phyloP scores from a whole-genome alignment of 1,284 basidiomycete species.

The Ustilago crameri region DNA sequence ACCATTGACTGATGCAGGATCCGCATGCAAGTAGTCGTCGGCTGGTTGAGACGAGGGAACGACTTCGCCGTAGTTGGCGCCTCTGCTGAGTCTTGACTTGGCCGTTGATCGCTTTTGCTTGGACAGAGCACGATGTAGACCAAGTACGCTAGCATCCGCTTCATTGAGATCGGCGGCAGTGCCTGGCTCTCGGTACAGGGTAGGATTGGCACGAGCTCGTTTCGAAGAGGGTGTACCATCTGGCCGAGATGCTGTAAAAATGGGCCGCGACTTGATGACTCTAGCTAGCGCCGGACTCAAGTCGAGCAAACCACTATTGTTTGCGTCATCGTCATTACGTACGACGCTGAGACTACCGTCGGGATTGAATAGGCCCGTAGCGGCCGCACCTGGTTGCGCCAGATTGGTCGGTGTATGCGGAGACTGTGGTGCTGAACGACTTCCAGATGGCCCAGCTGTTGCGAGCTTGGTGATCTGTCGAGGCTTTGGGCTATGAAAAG shows the following conservation, averaged over 20 bases:
- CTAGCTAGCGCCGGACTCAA: conserved; percentile 51
- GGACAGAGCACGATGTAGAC: conserved; percentile 4
- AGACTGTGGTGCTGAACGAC: conserved; percentile 35
- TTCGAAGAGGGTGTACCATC: conserved; percentile 21
- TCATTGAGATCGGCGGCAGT: conserved; percentile 6
- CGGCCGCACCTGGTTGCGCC: conserved; percentile 4
- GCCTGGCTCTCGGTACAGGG: conserved; percentile 1
- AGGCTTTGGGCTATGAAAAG: conserved; percentile 31
- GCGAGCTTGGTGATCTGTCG: conserved; percentile 40
- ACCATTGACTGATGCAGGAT: conserved; percentile 10
- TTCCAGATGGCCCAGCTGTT: conserved; percentile 16
- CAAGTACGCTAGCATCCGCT: neutral
- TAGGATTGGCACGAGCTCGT: conserved; percentile 15
- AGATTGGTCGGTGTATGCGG: conserved; percentile 35
- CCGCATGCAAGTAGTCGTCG: conserved; percentile 27
- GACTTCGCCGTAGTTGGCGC: conserved; percentile 9
- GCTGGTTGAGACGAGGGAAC: conserved; percentile 25
- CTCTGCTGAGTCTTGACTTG: conserved; percentile 35
- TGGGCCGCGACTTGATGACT: conserved; percentile 25
- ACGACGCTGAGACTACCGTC: conserved; percentile 65
- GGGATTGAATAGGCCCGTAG: conserved; percentile 22
- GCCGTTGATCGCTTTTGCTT: conserved; percentile 8
- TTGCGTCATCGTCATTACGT: conserved; percentile 63
- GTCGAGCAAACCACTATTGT: conserved; percentile 63
- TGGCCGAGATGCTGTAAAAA: conserved; percentile 7